These are phyloP conservation scores for Sporothrix brasiliensis DNA, from an alignment of 2,329 filamentous ascomycete species.

Conservation along the genomic window DNA sequence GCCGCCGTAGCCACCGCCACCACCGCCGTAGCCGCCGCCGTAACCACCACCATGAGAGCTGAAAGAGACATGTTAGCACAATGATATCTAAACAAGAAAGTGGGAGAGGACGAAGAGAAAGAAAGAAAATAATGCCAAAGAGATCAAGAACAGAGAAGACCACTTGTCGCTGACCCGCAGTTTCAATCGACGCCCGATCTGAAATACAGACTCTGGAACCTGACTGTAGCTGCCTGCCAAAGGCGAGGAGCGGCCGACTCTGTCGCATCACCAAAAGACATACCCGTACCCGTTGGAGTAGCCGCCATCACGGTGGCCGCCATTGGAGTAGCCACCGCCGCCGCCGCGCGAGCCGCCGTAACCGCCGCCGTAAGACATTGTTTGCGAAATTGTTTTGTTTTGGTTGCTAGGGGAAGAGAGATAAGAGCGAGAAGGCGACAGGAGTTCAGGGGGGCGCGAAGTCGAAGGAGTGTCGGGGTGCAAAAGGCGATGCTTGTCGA, in stretches of 20 bases:
- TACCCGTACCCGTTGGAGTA: conserved; percentile 48
- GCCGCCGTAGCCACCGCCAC: conserved; percentile 38
- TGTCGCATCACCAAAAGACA: conserved; percentile 12
- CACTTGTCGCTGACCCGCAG: not conserved
- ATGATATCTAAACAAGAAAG: not conserved
- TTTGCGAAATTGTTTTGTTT: conserved; percentile 34
- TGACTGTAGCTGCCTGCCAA: conserved; percentile 1
- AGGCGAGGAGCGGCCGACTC: not conserved
- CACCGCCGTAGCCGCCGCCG: conserved; percentile 46
- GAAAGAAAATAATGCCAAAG: not conserved
- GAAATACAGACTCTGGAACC: not conserved
- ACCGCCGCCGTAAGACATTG: conserved; percentile 53
- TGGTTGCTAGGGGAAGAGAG: conserved; percentile 14
- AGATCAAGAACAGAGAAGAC: not conserved
- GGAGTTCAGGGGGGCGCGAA: not conserved
- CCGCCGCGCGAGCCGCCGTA: conserved; percentile 37
- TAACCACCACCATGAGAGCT: conserved; percentile 36
- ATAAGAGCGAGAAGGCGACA: not conserved
- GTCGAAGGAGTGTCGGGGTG: conserved; percentile 3
- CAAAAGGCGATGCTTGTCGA: not conserved
- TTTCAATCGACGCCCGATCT: not conserved
- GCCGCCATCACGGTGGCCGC: conserved; percentile 51
- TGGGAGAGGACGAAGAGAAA: not conserved
- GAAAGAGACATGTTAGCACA: conserved; percentile 15
- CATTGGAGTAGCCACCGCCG: conserved; percentile 33